Evolutionary conservation across 78 protist species (phyloP).

Genomic region (Dictyostelium brefeldianum): DNA sequence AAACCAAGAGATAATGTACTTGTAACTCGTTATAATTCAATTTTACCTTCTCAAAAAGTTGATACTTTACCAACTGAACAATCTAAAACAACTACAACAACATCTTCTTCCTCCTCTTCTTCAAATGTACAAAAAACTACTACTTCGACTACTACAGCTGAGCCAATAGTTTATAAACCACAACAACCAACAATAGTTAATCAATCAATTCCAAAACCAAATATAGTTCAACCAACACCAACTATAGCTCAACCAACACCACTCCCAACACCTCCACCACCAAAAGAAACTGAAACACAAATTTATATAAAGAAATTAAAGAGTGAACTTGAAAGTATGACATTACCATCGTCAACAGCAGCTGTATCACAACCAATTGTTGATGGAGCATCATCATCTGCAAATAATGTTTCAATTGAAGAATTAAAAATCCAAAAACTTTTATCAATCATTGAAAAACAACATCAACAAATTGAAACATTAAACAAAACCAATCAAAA

Average conservation of each 20-base stretch:
- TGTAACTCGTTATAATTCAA: neutral
- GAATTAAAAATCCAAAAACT: neutral
- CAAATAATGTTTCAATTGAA: neutral
- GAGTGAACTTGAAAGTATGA: neutral
- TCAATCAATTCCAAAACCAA: neutral
- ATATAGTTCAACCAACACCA: neutral
- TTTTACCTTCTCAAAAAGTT: slow-evolving; percentile 4
- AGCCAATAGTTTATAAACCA: no score
- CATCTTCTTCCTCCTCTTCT: neutral
- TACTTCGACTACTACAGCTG: no score
- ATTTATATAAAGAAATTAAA: neutral
- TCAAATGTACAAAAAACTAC: no score
- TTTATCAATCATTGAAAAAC: neutral
- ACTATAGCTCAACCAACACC: neutral
- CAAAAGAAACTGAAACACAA: slow-evolving; percentile 3
- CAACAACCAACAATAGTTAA: neutral
- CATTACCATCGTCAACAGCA: neutral
- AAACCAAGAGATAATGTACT: neutral
- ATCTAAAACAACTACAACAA: neutral
- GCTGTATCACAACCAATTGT: neutral
- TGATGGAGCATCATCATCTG: neutral
- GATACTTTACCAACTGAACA: neutral
- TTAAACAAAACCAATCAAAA: neutral
- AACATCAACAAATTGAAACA: neutral
- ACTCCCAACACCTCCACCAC: neutral